These are phyloP conservation scores for Sphagnum magellanicum DNA, from an alignment of 228 moss, liverwort and hornwort species.

Conservation along the genomic window DNA sequence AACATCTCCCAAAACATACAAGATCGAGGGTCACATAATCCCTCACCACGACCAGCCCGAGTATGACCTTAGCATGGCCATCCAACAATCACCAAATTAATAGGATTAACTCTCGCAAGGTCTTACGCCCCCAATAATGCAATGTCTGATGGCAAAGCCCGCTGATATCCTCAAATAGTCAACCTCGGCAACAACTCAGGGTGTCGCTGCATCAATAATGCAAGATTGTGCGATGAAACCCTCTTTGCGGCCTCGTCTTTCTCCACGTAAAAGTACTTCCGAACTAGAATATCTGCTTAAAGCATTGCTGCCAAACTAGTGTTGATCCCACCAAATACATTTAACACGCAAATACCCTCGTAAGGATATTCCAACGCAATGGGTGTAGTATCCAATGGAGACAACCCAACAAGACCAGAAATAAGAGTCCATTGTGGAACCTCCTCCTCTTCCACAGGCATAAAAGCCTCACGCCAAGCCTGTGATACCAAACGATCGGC, in stretches of 20 bases:
- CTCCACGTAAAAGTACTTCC: background rate
- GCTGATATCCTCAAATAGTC: background rate
- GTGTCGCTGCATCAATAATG: background rate
- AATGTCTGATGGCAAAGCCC: background rate
- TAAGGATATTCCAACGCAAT: background rate
- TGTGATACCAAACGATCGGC: background rate
- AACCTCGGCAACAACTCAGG: background rate
- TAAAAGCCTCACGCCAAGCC: background rate
- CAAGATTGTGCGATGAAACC: background rate
- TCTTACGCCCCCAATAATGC: background rate
- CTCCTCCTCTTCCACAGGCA: background rate
- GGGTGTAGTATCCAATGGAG: background rate
- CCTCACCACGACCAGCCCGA: too few relatives aligned
- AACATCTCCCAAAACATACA: too few relatives aligned
- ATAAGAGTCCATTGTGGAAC: background rate
- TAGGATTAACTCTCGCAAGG: background rate
- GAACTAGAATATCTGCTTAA: background rate
- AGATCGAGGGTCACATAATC: too few relatives aligned
- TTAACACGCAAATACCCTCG: background rate
- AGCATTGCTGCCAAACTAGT: background rate
- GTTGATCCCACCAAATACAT: slow-evolving; percentile 8
- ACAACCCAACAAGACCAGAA: too few relatives aligned
- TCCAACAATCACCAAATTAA: slow-evolving; percentile 3
- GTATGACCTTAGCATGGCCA: background rate
- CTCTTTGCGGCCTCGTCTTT: background rate